Conservation (phyloP, 2,329 filamentous ascomycete species). For the Nemania diffusa region DNA sequence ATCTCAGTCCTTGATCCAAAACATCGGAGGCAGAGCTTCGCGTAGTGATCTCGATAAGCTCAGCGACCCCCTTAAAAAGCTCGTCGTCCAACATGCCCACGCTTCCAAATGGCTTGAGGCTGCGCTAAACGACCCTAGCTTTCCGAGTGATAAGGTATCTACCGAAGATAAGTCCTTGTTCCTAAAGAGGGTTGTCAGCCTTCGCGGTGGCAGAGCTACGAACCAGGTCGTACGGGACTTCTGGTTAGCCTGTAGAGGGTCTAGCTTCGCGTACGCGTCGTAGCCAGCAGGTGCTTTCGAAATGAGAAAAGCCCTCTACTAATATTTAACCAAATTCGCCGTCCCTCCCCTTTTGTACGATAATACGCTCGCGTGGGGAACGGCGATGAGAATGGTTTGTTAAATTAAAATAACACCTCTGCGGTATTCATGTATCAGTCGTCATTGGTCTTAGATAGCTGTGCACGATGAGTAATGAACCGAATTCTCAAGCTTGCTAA, state of each 20-base stretch:
- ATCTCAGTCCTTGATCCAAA: constrained; percentile 68
- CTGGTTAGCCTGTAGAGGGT: constrained; percentile 74
- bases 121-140: constrained; percentile 65
- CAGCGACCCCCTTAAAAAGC: constrained; percentile 75
- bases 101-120: constrained; percentile 71
- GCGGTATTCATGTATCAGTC: not conserved
- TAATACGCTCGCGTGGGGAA: not conserved
- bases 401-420: constrained; percentile 12
- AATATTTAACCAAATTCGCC: not conserved
- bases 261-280: constrained; percentile 70
- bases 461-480: not conserved
- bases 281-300: constrained; percentile 42
- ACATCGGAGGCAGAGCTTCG: constrained; percentile 74
- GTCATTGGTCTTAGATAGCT: not conserved
- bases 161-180: constrained; percentile 70
- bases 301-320: not conserved
- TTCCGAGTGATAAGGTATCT: constrained; percentile 69
- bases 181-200: constrained; percentile 72
- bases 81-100: constrained; percentile 66
- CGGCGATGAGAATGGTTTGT: not conserved
- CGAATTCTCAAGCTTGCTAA: not conserved
- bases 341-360: not conserved
- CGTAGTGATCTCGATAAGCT: constrained; percentile 78
- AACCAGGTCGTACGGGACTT: constrained; percentile 77
- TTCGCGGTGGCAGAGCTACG: constrained; percentile 72